phyloP scores from a whole-genome alignment of 1,284 basidiomycete genomes.

The Cryptococcus maquisensis region DNA sequence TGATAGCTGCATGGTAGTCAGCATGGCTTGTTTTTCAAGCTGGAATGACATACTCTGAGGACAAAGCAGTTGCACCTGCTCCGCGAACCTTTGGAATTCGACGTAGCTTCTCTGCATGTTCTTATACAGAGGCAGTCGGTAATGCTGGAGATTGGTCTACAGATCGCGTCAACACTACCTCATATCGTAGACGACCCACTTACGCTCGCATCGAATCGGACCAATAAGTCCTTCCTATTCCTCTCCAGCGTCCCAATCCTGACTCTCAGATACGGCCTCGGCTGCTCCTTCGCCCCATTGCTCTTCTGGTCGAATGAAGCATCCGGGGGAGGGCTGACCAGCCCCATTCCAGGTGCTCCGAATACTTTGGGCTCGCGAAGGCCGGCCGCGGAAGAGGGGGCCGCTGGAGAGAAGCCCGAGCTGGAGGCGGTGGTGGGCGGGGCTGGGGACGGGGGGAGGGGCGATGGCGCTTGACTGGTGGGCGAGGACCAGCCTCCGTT shows the following conservation, averaged over 20 bases:
- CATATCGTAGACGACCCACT: conserved; percentile 23
- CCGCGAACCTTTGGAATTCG: conserved; percentile 88
- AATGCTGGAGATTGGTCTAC: conserved; percentile 88
- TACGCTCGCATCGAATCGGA: conserved; percentile 89
- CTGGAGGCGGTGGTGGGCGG: conserved; percentile 4
- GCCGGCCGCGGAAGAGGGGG: not conserved
- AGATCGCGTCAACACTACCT: not conserved
- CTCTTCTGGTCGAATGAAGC: not conserved
- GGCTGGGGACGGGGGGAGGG: not conserved
- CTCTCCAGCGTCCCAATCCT: conserved; percentile 83
- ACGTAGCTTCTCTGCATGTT: conserved; percentile 86
- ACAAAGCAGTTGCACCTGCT: conserved; percentile 72
- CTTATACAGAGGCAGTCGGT: conserved; percentile 78
- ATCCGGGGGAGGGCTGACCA: conserved; percentile 22
- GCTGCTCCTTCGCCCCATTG: conserved; percentile 5
- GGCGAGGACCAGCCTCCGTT: conserved; percentile 16
- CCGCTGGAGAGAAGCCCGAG: not conserved
- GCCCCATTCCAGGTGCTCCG: conserved; percentile 34
- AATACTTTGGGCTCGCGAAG: conserved; percentile 40
- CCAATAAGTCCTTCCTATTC: conserved; percentile 84
- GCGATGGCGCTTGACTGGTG: not conserved
- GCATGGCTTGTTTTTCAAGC: not conserved
- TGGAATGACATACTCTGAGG: conserved; percentile 60
- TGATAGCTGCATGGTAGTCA: conserved; percentile 55
- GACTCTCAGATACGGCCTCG: conserved; percentile 62